Evolutionary conservation across 2,329 filamentous ascomycete species (phyloP).

Genomic region (Penicillium sp.): DNA sequence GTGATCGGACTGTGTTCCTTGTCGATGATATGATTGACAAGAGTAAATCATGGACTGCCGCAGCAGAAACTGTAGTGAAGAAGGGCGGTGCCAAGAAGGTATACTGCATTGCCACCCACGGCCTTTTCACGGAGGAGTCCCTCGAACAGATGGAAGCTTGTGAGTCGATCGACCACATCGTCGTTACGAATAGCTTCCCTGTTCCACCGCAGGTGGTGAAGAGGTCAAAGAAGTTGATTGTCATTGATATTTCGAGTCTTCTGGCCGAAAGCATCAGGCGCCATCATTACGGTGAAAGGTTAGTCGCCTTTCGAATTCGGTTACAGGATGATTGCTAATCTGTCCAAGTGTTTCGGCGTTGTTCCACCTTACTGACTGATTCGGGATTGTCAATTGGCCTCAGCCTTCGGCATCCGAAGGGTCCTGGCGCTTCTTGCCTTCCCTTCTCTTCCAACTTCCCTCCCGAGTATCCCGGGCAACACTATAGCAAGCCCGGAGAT

Average conservation of each 20-base stretch:
- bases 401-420: too few relatives aligned
- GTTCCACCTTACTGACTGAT: conserved; percentile 54
- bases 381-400: too few relatives aligned
- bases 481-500: too few relatives aligned
- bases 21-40: conserved; percentile 99
- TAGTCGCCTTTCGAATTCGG: too few relatives aligned
- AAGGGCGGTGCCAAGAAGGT: conserved; percentile 83
- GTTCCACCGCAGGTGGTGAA: conserved; percentile 65
- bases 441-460: not conserved
- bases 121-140: conserved; percentile 81
- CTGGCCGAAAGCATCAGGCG: conserved; percentile 86
- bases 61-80: conserved; percentile 92
- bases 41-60: conserved; percentile 90
- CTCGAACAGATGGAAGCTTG: conserved; percentile 84
- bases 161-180: conserved; percentile 84
- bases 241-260: conserved; percentile 80
- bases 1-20: conserved; percentile 78
- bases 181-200: conserved; percentile 96
- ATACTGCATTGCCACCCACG: conserved; percentile 95
- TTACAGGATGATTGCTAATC: too few relatives aligned
- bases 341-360: conserved; percentile 39
- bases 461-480: too few relatives aligned
- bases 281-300: conserved; percentile 84
- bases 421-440: not conserved
- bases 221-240: conserved; percentile 70